Base-by-base conservation (phyloP, 768 basidiomycete genomes). In the Russula griseocarnosa region DNA sequence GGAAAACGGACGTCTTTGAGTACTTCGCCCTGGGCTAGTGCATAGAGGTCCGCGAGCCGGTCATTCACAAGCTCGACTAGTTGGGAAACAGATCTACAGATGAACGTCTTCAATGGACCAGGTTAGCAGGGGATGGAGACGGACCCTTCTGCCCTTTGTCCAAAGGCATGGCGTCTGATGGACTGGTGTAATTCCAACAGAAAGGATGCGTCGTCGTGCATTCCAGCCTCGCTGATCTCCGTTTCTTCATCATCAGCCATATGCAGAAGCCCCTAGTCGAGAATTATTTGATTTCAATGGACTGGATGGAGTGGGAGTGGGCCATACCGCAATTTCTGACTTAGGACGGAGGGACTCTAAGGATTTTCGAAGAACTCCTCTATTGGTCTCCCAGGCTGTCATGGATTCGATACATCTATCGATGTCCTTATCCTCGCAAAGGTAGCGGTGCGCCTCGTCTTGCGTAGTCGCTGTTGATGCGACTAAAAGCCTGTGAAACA, bases 151-250 rank as follows among this genome's bases (percentile, higher is more conserved):
- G 58, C 59, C 7, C 40, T 26, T 52, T 56, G 28, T 26, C 64
- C 54, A 28, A 65, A 65, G 50, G 59, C 3, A 52, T 65, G 64
- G 6, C 59, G 30, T 28, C 52, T 65, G n/a, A 65, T 61, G 22
- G 40, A 52, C 55, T 65, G 64, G n/a, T 61, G 28, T 57, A 65
- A 36, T 38, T 65, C 64, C 36, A 65, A 38, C 26, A 65, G 64
- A 46, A 65, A 52, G 20, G 54, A 65, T 28, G 64, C 58, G 13
- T 65, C 64, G 49, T 65, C 64, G 3, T 65, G 64, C n/a, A 57
- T 65, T 16, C 55, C 59, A 8, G 64, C 64, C 49, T 65, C 64
- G 32, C 13, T 47, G 40, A 44, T 26, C 42, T 61, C 59, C 0
- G 28, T 22, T 8, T 65, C 64, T 57, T 65, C 59, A 7, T 47